Conservation (phyloP, 306 rosid species). For the Cyclanthera cordifolia region DNA sequence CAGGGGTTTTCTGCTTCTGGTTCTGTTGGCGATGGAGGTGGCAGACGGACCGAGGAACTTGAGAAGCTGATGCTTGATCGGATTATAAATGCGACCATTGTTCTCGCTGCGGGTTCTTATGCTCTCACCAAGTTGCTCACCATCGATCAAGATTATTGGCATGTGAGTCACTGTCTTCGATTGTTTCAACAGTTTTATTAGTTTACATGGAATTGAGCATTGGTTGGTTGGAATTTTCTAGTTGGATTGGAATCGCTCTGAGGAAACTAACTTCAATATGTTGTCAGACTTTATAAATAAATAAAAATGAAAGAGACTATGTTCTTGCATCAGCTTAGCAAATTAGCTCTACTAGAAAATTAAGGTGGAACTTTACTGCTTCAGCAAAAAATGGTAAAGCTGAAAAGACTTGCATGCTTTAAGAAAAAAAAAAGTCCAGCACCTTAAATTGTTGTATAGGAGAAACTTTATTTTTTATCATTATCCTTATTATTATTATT, state of each 20-base stretch:
- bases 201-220: not conserved
- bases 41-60: constrained; percentile 23
- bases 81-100: constrained; percentile 63
- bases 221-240: not conserved
- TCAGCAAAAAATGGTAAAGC: not conserved
- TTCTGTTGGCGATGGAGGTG: constrained; percentile 30
- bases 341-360: not conserved
- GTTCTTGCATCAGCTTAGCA: not conserved
- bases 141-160: constrained; percentile 88
- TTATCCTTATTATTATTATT: too few species aligned
- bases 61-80: constrained; percentile 55
- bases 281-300: not conserved
- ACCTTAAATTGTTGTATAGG: not conserved
- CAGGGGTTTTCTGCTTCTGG: constrained; percentile 51
- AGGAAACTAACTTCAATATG: not conserved
- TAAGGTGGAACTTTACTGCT: not conserved
- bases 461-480: not conserved
- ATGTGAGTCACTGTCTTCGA: constrained; percentile 39
- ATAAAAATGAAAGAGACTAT: not conserved
- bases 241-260: not conserved
- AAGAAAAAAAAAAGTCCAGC: not conserved
- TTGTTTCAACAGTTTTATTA: not conserved
- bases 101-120: constrained; percentile 70
- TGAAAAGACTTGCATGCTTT: not conserved
- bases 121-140: constrained; percentile 79